Evolutionary conservation across 805 yeast genomes (phyloP), one percentile per base, ranked within the genome.

Genomic region (Kodamaea jinghongensis): DNA sequence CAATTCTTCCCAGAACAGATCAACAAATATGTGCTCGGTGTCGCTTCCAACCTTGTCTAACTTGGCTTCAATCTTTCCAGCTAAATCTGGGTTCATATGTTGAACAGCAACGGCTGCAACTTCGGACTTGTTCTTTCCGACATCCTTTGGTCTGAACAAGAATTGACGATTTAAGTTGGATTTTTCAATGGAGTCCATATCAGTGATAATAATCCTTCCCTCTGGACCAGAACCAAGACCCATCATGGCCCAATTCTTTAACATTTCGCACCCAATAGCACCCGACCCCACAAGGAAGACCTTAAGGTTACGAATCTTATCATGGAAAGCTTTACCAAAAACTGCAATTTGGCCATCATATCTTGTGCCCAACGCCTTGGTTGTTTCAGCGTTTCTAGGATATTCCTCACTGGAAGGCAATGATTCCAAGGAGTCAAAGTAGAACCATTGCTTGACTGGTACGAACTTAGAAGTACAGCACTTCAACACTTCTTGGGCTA

Each of bases 261-360:
- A 73, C 90, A 93, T 91, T 67, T 93, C 99, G 70, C 99, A 93
- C 28, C 99, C 99, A 70, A 93, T 93, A 13, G 99, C 99, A 60
- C 99, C 99, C 1, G 97, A 75, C 32, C 99, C 99, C 29, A 93
- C 99, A 49, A 93, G 71, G 63, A 93, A 91, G 3, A 90, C 88
- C 55, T 79, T 83, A 47, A 85, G 68, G 61, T 90, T 87, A 28
- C 86, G 78, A 42, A 93, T 67, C 31, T 67, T 69, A 54, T 83
- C 79, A 58, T 88, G 91, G 65, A 78, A 87, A 31, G 78, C 78
- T 35, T 76, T 58, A 44, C 99, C 99, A 52, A 89, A 89, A 1
- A 91, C 96, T 2, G 98, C 97, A 56, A 89, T 86, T 69, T 89
- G 96, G n/a, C 80, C 79, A 63, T 93, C 99, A 58, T 93, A 93